Base-by-base conservation (phyloP, 2,329 filamentous ascomycete genomes). In the Cladosporium sp. region DNA sequence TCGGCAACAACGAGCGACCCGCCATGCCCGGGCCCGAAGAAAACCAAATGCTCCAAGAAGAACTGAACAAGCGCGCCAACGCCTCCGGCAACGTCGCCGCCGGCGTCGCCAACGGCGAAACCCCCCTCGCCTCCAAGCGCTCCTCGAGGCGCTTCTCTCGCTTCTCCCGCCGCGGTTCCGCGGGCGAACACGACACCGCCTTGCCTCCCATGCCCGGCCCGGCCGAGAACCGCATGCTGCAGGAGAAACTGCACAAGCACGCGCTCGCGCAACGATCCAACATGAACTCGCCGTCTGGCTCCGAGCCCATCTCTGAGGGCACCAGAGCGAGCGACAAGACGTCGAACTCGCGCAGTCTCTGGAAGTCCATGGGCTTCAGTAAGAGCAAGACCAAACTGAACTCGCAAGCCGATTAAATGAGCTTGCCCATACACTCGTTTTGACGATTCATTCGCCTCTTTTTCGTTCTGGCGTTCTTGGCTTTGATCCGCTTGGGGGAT, bases 31-130 rank as follows among this genome's bases (percentile, higher is more conserved):
- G 45, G 17, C 45, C 45, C 6, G 17, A 48, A 15, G 45, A 48
- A 19, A 48, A 40, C 37, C 45, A 48, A 32, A 20, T 48, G n/a
- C 45, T 48, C 4, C 45, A 48, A 41, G 45, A 48, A 7, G 45
- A 48, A 18, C 45, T 48, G 37, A 48, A 48, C 45, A 48, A 48
- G 8, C 45, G 45, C 18, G 45, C 45, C 12, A 17, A 40, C 1
- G 45, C 45, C 12, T 41, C 37, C 13, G 45, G 45, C 24, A 38
- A 48, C 27, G 37, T 48, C 8, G 45, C 45, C 13, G 45, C 45
- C 9, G 45, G 45, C 13, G 45, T 48, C 17, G 12, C 17, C 17
- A 34, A 34, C 15, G 29, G 17, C 22, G n/a, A 39, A 7, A 13
- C 45, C 34, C 45, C 45, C 8, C 4, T 37, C 17, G 19, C 20